phyloP scores from a whole-genome alignment of 2,329 filamentous ascomycete genomes.

The Pseudocercospora fijiensis region DNA sequence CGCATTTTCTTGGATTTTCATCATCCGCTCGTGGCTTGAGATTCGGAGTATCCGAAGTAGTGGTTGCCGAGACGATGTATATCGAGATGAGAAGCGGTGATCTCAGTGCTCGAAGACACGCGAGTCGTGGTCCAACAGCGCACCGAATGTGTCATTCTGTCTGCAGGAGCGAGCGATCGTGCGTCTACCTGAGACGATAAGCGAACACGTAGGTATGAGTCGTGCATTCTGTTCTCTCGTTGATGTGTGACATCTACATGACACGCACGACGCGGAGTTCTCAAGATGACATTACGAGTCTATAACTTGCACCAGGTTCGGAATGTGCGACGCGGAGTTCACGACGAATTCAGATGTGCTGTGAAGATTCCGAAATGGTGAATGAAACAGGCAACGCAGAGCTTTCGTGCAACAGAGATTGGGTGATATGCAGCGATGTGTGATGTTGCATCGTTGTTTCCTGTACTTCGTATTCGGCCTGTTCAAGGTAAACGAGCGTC shows the following conservation, averaged over 20 bases:
- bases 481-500: neutral
- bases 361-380: conserved; percentile 1
- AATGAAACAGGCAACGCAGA: neutral
- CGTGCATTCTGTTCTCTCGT: neutral
- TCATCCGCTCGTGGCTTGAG: neutral
- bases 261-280: neutral
- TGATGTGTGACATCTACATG: neutral
- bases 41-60: neutral
- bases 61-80: neutral
- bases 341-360: neutral
- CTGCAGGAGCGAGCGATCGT: neutral
- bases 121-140: neutral
- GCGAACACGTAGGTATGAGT: neutral
- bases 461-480: neutral
- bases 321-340: conserved; percentile 3
- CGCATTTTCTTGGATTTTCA: neutral
- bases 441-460: conserved; percentile 1
- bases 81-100: neutral
- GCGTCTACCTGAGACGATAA: neutral
- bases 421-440: neutral
- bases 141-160: neutral
- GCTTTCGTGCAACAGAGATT: neutral
- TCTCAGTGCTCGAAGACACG: neutral
- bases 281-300: neutral
- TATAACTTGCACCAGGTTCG: neutral